Base-by-base conservation (phyloP, 176 grass and related monocot genomes). In the Carex littledalei region DNA sequence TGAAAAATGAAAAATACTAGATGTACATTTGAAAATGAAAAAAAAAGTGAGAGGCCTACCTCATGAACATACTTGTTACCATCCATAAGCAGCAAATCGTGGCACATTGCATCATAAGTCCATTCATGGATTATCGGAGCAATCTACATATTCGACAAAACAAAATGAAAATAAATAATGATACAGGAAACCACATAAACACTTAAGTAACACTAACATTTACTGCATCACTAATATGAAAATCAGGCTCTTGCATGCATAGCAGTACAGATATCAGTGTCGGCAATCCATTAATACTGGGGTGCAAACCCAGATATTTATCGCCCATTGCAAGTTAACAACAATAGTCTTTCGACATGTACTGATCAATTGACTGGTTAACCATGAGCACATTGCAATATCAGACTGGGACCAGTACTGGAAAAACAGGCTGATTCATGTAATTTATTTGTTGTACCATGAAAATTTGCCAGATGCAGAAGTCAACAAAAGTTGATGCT, bases 61-160 rank as follows among this genome's bases (percentile, higher is more conserved):
- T 95, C 93, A 39, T 98, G 89, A 34, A 93, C 88, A 88, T 95
- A 98, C 80, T 98, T 98, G 56, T 90, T 98, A 65, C 95, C 95
- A 80, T 98, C 95, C 95, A 98, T 93, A 55, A 71, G 87, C 37
- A 98, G 76, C 31, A 98, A 85, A 86, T 98, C 95, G 86, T 93
- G 95, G 71, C 95, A 98, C 95, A 98, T 98, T 62, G 95, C 95
- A 71, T 95, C 95, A 63, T 98, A 98, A 12, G 95, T 98, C 95
- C 95, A 98, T 87, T 98, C 95, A 85, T 98, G 95, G 84, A 98
- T 98, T 56, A 98, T 88, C 68, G 95, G 95, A 3, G 95, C 93
- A 85, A 98, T 98, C 95, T 98, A 67, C 5, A 60, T 22, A 73
- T 78, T 58, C 70, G 6, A 50, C 10, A 49, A 53, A 53, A 20